Conservation (phyloP, 306 rosid species). For the Carpinus viminea region DNA sequence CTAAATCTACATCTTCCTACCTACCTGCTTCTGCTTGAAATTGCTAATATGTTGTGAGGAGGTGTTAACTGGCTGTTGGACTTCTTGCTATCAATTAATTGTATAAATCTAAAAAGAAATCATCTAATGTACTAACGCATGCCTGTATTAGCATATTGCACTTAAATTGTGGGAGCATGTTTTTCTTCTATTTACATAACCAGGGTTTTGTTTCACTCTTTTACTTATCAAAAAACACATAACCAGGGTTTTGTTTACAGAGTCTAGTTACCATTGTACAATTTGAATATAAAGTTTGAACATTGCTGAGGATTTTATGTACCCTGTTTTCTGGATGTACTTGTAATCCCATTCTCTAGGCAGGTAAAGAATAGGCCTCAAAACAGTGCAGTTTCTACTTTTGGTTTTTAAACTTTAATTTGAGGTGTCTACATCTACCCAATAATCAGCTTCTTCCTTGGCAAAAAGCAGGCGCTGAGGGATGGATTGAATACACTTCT, state of each 20-base stretch:
- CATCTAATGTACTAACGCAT: not conserved
- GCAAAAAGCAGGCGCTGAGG: not conserved
- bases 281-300: not conserved
- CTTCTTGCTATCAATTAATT: not conserved
- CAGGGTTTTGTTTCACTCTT: not conserved
- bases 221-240: not conserved
- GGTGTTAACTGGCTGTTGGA: not conserved
- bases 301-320: not conserved
- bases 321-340: not conserved
- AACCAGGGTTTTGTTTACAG: not conserved
- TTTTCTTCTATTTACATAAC: not conserved
- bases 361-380: no score
- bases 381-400: no score
- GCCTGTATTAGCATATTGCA: not conserved
- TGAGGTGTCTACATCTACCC: no score
- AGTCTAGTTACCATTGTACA: not conserved
- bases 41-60: not conserved
- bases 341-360: not conserved
- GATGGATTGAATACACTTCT: not conserved
- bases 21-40: conserved; percentile 21
- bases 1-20: conserved; percentile 10
- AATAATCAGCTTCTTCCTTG: not conserved
- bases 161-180: not conserved
- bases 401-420: no score
- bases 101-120: conserved; percentile 8